Evolutionary conservation across 139 green algal species (phyloP), one percentile per base, ranked within the genome.

Genomic region (Ostreobium quekettii): DNA sequence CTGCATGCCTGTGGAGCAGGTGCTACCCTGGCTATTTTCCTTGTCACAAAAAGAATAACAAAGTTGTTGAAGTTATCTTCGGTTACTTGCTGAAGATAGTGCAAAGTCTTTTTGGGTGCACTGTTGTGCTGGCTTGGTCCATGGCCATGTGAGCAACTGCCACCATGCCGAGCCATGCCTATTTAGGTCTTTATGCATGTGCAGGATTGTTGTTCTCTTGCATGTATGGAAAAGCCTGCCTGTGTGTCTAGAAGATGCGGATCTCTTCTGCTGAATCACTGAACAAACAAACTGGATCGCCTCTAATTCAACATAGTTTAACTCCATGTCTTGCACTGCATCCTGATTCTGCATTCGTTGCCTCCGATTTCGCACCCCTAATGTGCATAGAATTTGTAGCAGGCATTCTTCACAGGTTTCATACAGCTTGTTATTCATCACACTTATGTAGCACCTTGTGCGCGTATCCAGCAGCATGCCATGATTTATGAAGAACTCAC

Each of bases 1-100:
- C 29, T 91, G 86, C 64, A 64, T 67, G 26, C 46, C 85, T 0
- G 79, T 95, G 0, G 88, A 95, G 70, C 39, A 88, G 67, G 81
- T 89, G 47, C 30, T 71, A 3, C 46, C 4, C 1, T 22, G 4
- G 3, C 39, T 8, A 0, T 38, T 38, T 60, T n/a, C 15, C 6
- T 29, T 64, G 32, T 1, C 30, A 28, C 22, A 3, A 3, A 30
- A 7, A 15, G 42, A 1, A 33, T 38, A 30, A 19, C 35, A 6
- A 5, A n/a, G 49, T 37, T 35, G 56, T 36, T 49, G 7, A n/a
- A 26, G 33, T 49, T 6, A 22, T 48, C 22, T 48, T 67, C 60
- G 6, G 28, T 46, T 2, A 24, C 36, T 47, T 56, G 38, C 31
- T 31, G 2, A 19, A 56, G 67, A 8, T 72, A 3, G 22, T 33